Base-by-base conservation (phyloP, 139 green algal species). In the Zygnema circumcarinatum region DNA sequence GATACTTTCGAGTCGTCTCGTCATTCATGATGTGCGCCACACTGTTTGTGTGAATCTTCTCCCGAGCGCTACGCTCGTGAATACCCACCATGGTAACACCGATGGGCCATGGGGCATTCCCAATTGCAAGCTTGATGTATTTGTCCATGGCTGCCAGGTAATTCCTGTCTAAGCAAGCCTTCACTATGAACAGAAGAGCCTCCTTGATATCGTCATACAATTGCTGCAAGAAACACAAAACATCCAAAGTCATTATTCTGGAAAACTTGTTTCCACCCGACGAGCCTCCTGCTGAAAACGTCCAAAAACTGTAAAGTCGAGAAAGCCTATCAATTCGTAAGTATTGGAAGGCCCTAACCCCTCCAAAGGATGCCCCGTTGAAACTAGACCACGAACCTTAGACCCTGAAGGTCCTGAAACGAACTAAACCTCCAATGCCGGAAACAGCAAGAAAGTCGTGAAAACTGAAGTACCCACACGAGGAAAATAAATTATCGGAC, bases 1-100 rank as follows among this genome's bases (percentile, higher is more conserved):
- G 92, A 54, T 95, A 97, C 93, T 99, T 99, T 76, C 97, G 94
- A 1, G 97, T 98, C 1, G 96, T 90, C 92, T 99, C 97, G 69
- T 99, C 97, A 89, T 99, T 98, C 97, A 99, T 99, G 90, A 99
- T 96, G 93, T 99, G 97, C 29, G 97, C 97, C 79, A 96, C 87
- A 35, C 92, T 92, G 81, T 92, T 94, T 74, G 72, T 84, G 81
- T 93, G 95, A 84, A 99, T 99, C 90, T 99, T 99, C 91, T 99
- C 97, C 33, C 97, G 95, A 0, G 96, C 95, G 0, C 93, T 95
- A 31, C 97, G 95, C 92, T 98, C 97, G 94, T 98, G 96, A 85
- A 96, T 94, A 62, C 94, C 94, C 2, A 98, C 94, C 84, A 94
- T 95, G 0, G 96, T 98, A 36, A 98, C 96, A 76, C 97, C 97